phyloP scores from a whole-genome alignment of 1,284 basidiomycete species.

The Blastosporella zonata region DNA sequence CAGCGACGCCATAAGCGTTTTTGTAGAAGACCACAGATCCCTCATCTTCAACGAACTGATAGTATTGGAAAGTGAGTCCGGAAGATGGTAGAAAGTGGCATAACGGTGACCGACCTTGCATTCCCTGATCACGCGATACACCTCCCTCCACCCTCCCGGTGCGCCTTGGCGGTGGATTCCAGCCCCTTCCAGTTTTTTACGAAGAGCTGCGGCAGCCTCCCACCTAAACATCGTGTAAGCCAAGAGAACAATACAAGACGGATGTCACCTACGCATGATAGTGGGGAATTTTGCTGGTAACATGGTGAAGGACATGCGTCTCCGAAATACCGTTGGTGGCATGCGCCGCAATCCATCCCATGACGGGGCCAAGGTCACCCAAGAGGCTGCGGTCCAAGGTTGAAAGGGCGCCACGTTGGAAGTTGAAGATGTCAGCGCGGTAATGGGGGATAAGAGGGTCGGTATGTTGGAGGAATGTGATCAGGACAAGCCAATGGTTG shows the following conservation, averaged over 20 bases:
- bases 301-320: constrained; percentile 90
- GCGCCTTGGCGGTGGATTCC: constrained; percentile 60
- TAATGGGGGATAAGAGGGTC: constrained; percentile 94
- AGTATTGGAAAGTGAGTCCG: constrained; percentile 2
- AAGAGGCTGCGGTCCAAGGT: constrained; percentile 89
- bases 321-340: constrained; percentile 89
- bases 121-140: constrained; percentile 66
- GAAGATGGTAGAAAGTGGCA: background rate
- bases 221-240: constrained; percentile 43
- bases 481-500: constrained; percentile 87
- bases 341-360: constrained; percentile 75
- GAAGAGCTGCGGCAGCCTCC: constrained; percentile 90
- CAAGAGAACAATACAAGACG: background rate
- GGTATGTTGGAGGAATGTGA: constrained; percentile 96
- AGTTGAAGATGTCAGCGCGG: constrained; percentile 85
- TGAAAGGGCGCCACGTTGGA: constrained; percentile 89
- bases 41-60: constrained; percentile 85
- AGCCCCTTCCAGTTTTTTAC: constrained; percentile 65
- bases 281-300: constrained; percentile 91
- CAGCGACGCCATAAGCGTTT: constrained; percentile 76
- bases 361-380: constrained; percentile 69
- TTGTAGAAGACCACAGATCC: constrained; percentile 91
- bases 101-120: constrained; percentile 55
- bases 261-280: constrained; percentile 64
- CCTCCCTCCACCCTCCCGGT: constrained; percentile 71